phyloP scores from a whole-genome alignment of 108 stramenopile species.

The Tribonema minus region DNA sequence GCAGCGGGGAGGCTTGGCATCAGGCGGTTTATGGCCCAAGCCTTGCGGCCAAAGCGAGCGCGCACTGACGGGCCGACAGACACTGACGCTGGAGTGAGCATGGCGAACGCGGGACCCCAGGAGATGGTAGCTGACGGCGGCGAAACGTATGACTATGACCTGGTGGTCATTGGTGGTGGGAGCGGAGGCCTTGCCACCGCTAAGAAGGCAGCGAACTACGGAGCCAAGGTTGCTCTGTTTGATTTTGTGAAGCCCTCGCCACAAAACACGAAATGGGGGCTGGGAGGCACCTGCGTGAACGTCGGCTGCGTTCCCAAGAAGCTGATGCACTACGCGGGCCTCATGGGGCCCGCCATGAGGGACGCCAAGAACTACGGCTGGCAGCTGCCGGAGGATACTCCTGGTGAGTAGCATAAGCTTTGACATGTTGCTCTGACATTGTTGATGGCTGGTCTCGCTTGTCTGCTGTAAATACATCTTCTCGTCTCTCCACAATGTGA shows the following conservation, averaged over 20 bases:
- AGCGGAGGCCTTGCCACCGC: conserved; percentile 73
- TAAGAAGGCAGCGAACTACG: conserved; percentile 85
- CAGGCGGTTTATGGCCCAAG: too few species aligned
- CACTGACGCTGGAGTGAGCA: too few species aligned
- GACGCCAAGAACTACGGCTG: conserved; percentile 29
- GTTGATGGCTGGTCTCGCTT: too few species aligned
- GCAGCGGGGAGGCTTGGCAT: too few species aligned
- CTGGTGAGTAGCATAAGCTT: too few species aligned
- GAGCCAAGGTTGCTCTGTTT: conserved; percentile 87
- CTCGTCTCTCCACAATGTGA: neutral
- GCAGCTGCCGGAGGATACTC: conserved; percentile 1
- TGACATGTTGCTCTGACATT: too few species aligned
- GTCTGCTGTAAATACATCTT: too few species aligned
- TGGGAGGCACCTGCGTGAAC: conserved; percentile 97
- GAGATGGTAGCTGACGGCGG: too few species aligned
- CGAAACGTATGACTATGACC: conserved; percentile 72
- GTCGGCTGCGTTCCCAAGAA: conserved; percentile 99
- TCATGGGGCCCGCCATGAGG: conserved; percentile 22
- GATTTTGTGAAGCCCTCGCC: conserved; percentile 97
- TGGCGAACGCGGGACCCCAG: too few species aligned
- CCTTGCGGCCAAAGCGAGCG: too few species aligned
- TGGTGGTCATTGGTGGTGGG: conserved; percentile 95
- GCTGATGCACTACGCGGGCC: conserved; percentile 75
- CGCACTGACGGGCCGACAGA: too few species aligned
- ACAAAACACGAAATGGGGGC: conserved; percentile 90